These are phyloP conservation scores for Mucor circinelloides DNA, from an alignment of 371 early-diverging fungal genomes.

Conservation along the genomic window DNA sequence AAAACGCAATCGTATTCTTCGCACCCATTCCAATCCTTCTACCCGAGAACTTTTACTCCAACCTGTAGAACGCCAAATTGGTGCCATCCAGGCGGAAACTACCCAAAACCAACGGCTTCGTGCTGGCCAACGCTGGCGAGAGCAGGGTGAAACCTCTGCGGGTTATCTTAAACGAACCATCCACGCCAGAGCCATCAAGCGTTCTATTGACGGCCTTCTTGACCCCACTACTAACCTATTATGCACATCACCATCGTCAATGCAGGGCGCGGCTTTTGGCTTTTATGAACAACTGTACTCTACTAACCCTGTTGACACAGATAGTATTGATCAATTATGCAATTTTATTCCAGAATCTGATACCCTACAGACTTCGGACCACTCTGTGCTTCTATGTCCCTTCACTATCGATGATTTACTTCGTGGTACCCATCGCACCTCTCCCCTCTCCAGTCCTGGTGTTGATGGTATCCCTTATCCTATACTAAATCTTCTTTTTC, in stretches of 20 bases:
- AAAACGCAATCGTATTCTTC: slow-evolving; percentile 4
- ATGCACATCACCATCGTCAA: not conserved
- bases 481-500: not conserved
- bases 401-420: not conserved
- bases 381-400: not conserved
- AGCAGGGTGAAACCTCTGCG: slow-evolving; percentile 13
- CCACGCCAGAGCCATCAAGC: not conserved
- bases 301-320: not conserved
- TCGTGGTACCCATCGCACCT: not conserved
- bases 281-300: not conserved
- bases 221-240: not conserved
- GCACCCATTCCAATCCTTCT: not conserved
- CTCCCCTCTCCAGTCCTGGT: slow-evolving; percentile 4
- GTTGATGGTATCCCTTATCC: slow-evolving; percentile 10
- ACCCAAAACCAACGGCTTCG: not conserved
- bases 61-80: no score
- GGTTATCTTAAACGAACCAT: slow-evolving; percentile 9
- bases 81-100: not conserved
- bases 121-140: slow-evolving; percentile 4
- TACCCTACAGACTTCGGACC: not conserved
- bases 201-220: not conserved
- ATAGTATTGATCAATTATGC: not conserved
- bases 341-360: not conserved
- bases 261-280: not conserved
- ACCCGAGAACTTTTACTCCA: no score